A percentile compares a stretch with the other conserved stretches of the same genome.
Evolutionary conservation across 1,284 basidiomycete species (phyloP).

Genomic region (Rhizoctonia solani): DNA sequence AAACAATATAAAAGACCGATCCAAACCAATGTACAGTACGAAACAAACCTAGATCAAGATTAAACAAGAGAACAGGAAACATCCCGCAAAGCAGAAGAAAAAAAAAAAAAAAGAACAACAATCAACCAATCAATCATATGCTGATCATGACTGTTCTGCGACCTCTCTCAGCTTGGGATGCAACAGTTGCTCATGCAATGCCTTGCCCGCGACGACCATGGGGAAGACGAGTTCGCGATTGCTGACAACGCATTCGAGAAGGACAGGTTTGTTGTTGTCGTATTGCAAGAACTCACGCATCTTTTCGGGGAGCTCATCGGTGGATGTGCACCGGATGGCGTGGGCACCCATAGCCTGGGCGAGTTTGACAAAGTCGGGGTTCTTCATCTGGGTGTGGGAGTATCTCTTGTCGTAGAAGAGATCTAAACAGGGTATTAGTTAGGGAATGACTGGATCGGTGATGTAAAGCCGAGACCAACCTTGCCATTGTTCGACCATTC

Average conservation of each 20-base stretch:
- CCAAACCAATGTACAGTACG: constrained; percentile 3
- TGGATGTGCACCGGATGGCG: constrained; percentile 74
- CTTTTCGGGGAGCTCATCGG: constrained; percentile 83
- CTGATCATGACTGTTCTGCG: constrained; percentile 6
- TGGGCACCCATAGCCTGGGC: constrained; percentile 91
- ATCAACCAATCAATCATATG: too few relatives aligned
- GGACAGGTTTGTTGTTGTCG: constrained; percentile 80
- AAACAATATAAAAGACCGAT: not conserved
- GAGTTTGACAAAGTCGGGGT: constrained; percentile 91
- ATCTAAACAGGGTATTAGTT: constrained; percentile 53
- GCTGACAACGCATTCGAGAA: constrained; percentile 90
- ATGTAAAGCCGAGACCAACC: constrained; percentile 57
- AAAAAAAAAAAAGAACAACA: not conserved
- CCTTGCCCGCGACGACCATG: constrained; percentile 90
- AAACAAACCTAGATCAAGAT: not conserved
- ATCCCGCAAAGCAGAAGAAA: not conserved
- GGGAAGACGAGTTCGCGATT: constrained; percentile 94
- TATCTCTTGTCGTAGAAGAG: constrained; percentile 95
- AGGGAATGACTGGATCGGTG: not conserved
- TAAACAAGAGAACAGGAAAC: not conserved
- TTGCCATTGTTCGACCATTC: constrained; percentile 99
- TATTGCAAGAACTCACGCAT: constrained; percentile 99
- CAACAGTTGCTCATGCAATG: constrained; percentile 84
- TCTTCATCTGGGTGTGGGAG: constrained; percentile 92
- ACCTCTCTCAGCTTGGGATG: constrained; percentile 52